Percentiles rank a stretch among this genome's conserved stretches.
phyloP scores from a whole-genome alignment of 257 asterid genomes.

The Buddleja alternifolia region DNA sequence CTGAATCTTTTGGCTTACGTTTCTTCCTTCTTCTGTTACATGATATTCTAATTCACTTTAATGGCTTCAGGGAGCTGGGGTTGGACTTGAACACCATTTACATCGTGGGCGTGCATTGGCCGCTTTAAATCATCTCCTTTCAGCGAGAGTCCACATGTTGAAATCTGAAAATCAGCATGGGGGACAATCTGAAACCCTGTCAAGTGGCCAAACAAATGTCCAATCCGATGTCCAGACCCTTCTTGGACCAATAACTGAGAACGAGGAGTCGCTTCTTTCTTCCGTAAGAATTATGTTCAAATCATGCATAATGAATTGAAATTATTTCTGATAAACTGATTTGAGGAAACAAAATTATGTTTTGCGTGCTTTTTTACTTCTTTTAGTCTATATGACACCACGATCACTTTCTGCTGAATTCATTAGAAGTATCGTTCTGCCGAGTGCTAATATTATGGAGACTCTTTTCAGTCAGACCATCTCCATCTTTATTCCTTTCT shows the following conservation, averaged over 20 bases:
- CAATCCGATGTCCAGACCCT: conserved; percentile 80
- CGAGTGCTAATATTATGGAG: background rate
- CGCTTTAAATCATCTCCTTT: conserved; percentile 73
- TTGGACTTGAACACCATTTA: conserved; percentile 90
- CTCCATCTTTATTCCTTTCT: background rate
- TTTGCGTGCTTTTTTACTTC: conserved; percentile 22
- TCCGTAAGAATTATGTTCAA: conserved; percentile 61
- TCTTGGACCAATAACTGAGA: conserved; percentile 72
- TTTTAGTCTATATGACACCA: conserved; percentile 6
- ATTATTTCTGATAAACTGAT: conserved; percentile 23
- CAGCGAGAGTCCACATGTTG: conserved; percentile 70
- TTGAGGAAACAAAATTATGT: conserved; percentile 1
- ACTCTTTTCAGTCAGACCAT: conserved; percentile 1
- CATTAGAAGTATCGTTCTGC: background rate
- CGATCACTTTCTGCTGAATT: conserved; percentile 6
- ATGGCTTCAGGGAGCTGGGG: conserved; percentile 75
- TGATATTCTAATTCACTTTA: conserved; percentile 25
- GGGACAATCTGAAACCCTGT: conserved; percentile 54
- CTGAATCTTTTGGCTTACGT: conserved; percentile 19
- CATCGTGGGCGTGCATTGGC: conserved; percentile 99
- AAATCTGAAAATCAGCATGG: conserved; percentile 57
- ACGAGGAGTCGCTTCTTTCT: conserved; percentile 83
- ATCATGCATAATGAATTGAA: conserved; percentile 25
- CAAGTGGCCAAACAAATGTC: conserved; percentile 66
- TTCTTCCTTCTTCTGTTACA: conserved; percentile 13